A percentile compares a stretch with the other conserved stretches of the same genome.
phyloP scores from a whole-genome alignment of 768 basidiomycete genomes.

The Termitomyces sp. region DNA sequence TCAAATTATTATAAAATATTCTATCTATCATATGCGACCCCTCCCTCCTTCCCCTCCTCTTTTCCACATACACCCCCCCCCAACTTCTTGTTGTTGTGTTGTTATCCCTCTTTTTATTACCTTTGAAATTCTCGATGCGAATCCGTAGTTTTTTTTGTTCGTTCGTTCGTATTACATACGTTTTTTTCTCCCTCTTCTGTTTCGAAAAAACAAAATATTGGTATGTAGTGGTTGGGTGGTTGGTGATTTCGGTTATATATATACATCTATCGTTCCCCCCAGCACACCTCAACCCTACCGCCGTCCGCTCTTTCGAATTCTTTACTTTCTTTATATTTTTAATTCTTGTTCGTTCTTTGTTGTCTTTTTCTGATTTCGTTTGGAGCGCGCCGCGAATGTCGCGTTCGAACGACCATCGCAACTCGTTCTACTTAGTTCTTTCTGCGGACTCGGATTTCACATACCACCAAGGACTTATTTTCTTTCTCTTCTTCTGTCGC shows the following conservation, averaged over 20 bases:
- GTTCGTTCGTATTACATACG: no score
- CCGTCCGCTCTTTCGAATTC: conserved; percentile 20
- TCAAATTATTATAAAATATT: conserved; percentile 15
- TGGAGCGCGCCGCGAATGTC: no score
- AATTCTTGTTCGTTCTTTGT: not conserved
- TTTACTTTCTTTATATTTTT: not conserved
- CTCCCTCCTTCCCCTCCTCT: conserved; percentile 5
- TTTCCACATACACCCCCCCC: no score
- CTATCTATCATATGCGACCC: conserved; percentile 28
- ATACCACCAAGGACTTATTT: no score
- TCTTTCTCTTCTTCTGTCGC: no score
- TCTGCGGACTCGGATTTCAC: no score
- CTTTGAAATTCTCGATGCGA: conserved; percentile 19
- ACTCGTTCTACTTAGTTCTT: no score
- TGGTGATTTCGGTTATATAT: no score
- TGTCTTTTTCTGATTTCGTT: no score
- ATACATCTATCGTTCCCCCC: no score
- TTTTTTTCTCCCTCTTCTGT: conserved; percentile 12
- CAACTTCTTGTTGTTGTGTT: no score
- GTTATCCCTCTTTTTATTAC: conserved; percentile 31
- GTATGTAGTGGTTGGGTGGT: not conserved
- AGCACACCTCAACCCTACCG: not conserved
- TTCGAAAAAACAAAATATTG: not conserved
- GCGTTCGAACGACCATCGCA: no score
- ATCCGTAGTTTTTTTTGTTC: conserved; percentile 10